Percentiles rank a stretch among this genome's conserved stretches.
These are phyloP conservation scores for Dactylellina sp. DNA, from an alignment of 2,329 filamentous ascomycete species.

Conservation along the genomic window DNA sequence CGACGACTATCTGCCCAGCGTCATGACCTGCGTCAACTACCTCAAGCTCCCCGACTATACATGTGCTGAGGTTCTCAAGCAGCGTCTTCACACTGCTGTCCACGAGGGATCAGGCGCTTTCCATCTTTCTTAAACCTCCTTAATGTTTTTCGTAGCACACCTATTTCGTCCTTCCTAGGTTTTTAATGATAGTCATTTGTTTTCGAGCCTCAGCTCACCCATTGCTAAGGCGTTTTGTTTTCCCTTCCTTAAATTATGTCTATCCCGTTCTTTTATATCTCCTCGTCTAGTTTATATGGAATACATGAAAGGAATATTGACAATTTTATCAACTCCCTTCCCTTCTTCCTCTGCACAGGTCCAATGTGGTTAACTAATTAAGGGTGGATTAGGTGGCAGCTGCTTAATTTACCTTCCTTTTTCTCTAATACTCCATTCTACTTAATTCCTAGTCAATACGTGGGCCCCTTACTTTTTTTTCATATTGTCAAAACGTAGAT, in stretches of 20 bases:
- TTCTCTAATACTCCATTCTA: neutral
- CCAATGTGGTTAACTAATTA: too few relatives aligned
- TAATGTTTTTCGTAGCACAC: neutral
- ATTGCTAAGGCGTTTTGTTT: constrained; percentile 48
- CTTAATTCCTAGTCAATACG: constrained; percentile 5
- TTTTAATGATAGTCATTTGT: constrained; percentile 36
- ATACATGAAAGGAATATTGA: constrained; percentile 2
- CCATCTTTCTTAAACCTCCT: constrained; percentile 79
- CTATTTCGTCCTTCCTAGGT: neutral
- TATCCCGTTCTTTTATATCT: constrained; percentile 4
- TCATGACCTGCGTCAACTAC: constrained; percentile 99
- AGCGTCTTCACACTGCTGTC: constrained; percentile 85
- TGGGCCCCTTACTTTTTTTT: constrained; percentile 20
- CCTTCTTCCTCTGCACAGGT: neutral
- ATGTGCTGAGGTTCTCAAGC: constrained; percentile 77
- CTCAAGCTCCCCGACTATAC: constrained; percentile 97
- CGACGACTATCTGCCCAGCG: constrained; percentile 98
- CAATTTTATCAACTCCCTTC: neutral
- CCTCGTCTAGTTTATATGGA: constrained; percentile 14
- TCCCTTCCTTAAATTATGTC: constrained; percentile 2
- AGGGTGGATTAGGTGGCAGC: too few relatives aligned
- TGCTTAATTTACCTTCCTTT: neutral
- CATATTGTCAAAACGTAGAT: constrained; percentile 33
- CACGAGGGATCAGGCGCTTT: constrained; percentile 97
- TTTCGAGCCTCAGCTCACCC: constrained; percentile 10